These are phyloP conservation scores for Ceratobasidium sp. DNA, from an alignment of 1,284 basidiomycete species.

Conservation along the genomic window DNA sequence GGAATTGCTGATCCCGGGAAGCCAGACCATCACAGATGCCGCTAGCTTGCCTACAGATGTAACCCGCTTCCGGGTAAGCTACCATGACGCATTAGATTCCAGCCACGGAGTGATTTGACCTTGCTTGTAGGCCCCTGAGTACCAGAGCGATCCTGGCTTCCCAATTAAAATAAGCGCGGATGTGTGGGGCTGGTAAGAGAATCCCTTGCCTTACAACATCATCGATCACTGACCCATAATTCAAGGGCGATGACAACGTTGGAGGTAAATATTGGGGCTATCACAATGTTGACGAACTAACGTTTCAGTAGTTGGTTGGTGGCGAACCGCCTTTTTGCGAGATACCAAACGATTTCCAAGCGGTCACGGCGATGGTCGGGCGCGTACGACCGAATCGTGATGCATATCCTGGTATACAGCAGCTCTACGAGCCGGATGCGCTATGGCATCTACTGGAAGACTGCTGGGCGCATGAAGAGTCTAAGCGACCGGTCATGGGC, in stretches of 20 bases:
- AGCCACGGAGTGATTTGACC: not conserved
- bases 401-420: not conserved
- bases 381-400: not conserved
- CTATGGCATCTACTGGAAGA: slow-evolving; percentile 24
- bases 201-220: not conserved
- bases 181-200: not conserved
- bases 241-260: not conserved
- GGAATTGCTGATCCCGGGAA: too few relatives aligned
- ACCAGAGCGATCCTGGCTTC: not conserved
- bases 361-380: not conserved
- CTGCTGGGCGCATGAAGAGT: slow-evolving; percentile 17
- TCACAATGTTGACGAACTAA: too few relatives aligned
- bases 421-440: not conserved
- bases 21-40: not conserved
- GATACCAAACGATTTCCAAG: not conserved
- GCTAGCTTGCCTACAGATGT: not conserved
- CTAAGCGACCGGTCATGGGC: slow-evolving; percentile 2
- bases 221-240: not conserved
- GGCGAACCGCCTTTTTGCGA: slow-evolving; percentile 4
- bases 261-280: not conserved
- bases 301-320: slow-evolving; percentile 9
- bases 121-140: not conserved
- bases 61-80: not conserved
- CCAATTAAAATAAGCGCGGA: not conserved
- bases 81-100: not conserved